Percentiles rank a stretch among this genome's conserved stretches.
phyloP scores from a whole-genome alignment of 208 protist genomes.

The Wallacemonas rigidus region DNA sequence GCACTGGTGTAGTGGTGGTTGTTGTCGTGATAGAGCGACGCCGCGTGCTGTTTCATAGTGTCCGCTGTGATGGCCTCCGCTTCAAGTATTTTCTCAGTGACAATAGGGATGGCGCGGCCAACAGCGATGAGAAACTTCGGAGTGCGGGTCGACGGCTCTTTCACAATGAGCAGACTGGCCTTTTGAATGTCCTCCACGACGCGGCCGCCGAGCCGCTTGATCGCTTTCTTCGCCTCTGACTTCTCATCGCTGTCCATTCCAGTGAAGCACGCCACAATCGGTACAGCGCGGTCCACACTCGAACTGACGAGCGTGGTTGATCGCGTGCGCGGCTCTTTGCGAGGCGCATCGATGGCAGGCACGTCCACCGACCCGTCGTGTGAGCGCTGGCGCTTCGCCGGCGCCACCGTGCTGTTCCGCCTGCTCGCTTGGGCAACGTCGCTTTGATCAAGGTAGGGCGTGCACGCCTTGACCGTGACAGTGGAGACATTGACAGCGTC shows the following conservation, averaged over 20 bases:
- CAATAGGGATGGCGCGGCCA: conserved; percentile 73
- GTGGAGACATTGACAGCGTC: too few species aligned
- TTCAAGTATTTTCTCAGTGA: conserved; percentile 44
- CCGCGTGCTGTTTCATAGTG: conserved; percentile 32
- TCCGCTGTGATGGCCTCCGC: conserved; percentile 15
- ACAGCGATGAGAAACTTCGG: conserved; percentile 89
- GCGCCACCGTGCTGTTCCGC: neutral
- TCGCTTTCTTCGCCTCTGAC: conserved; percentile 33
- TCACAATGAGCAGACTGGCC: conserved; percentile 67
- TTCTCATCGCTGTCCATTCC: conserved; percentile 65
- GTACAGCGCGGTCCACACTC: neutral
- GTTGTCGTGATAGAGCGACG: conserved; percentile 48
- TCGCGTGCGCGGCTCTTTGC: conserved; percentile 5
- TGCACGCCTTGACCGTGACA: neutral
- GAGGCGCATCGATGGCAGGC: neutral
- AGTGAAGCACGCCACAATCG: conserved; percentile 54
- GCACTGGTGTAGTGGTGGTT: conserved; percentile 47
- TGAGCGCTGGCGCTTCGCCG: too few species aligned
- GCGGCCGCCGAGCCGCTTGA: conserved; percentile 37
- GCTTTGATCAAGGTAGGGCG: conserved; percentile 18
- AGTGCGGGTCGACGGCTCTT: conserved; percentile 60
- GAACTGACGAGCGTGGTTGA: neutral
- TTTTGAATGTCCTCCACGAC: conserved; percentile 59
- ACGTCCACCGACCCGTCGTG: too few species aligned
- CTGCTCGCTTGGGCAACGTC: neutral